These are phyloP conservation scores for Ilex asprella DNA, from an alignment of 257 asterid genomes.

Conservation along the genomic window DNA sequence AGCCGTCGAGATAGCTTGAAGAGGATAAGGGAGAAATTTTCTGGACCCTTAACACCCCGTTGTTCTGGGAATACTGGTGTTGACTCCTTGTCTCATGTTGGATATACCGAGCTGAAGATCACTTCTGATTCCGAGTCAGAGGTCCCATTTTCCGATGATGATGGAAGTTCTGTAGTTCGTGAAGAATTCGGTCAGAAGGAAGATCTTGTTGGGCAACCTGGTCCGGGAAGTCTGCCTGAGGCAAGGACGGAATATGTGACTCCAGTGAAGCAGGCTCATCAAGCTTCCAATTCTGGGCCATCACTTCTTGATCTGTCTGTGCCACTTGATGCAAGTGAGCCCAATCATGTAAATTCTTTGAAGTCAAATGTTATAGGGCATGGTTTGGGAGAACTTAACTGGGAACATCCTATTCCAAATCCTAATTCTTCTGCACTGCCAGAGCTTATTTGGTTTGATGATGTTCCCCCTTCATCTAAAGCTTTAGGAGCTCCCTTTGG, in stretches of 20 bases:
- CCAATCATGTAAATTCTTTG: conserved; percentile 15
- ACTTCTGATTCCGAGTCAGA: conserved; percentile 86
- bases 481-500: conserved; percentile 15
- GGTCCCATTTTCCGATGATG: conserved; percentile 60
- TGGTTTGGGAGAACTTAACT: conserved; percentile 32
- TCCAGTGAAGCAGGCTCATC: conserved; percentile 16
- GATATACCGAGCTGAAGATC: conserved; percentile 60
- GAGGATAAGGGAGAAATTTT: conserved; percentile 54
- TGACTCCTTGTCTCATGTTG: conserved; percentile 48
- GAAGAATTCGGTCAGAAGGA: conserved; percentile 11
- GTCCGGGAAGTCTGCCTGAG: conserved; percentile 12
- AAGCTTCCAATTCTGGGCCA: conserved; percentile 23
- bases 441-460: conserved; percentile 32
- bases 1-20: conserved; percentile 66
- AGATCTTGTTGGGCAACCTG: conserved; percentile 18
- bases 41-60: conserved; percentile 29
- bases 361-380: conserved; percentile 19
- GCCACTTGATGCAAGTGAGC: conserved; percentile 24
- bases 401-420: conserved; percentile 26
- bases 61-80: conserved; percentile 16
- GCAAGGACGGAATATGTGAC: conserved; percentile 13
- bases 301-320: conserved; percentile 30
- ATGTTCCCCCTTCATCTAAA: conserved; percentile 17
- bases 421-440: conserved; percentile 18
- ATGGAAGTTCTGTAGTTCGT: conserved; percentile 24